Conservation (phyloP, 1,139 yeast species). For the Wickerhamiella pararugosa region DNA sequence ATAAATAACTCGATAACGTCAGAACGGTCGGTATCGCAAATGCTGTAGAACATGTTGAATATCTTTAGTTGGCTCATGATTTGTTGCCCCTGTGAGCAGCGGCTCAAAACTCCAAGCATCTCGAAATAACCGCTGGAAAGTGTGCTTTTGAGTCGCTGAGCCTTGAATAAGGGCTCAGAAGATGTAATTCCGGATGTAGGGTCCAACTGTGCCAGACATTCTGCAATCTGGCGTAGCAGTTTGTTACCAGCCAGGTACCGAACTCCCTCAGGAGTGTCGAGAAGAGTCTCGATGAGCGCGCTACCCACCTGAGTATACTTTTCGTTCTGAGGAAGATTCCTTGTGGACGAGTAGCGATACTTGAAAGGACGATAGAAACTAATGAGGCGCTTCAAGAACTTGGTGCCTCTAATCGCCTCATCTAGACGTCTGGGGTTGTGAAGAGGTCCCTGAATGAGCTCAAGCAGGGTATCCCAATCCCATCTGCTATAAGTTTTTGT, state of each 20-base stretch:
- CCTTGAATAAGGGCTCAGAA: conserved; percentile 58
- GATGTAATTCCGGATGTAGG: conserved; percentile 65
- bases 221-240: conserved; percentile 72
- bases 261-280: conserved; percentile 50
- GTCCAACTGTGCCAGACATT: conserved; percentile 73
- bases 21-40: conserved; percentile 45
- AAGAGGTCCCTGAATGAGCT: conserved; percentile 67
- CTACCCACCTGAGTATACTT: conserved; percentile 59
- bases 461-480: conserved; percentile 69
- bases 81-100: conserved; percentile 43
- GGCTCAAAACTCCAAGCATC: conserved; percentile 58
- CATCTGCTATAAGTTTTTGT: conserved; percentile 72
- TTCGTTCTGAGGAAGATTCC: conserved; percentile 35
- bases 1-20: conserved; percentile 45
- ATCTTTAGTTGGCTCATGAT: conserved; percentile 72
- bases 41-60: conserved; percentile 63
- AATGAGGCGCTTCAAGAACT: conserved; percentile 67
- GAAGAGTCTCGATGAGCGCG: conserved; percentile 50
- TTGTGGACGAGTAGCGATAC: conserved; percentile 57
- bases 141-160: conserved; percentile 44
- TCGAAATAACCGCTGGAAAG: conserved; percentile 63
- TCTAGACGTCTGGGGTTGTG: conserved; percentile 57
- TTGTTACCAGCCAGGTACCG: conserved; percentile 51
- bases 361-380: conserved; percentile 89
- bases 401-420: conserved; percentile 65